phyloP scores from a whole-genome alignment of 2,329 filamentous ascomycete species.

The Emydomyces testavorans region DNA sequence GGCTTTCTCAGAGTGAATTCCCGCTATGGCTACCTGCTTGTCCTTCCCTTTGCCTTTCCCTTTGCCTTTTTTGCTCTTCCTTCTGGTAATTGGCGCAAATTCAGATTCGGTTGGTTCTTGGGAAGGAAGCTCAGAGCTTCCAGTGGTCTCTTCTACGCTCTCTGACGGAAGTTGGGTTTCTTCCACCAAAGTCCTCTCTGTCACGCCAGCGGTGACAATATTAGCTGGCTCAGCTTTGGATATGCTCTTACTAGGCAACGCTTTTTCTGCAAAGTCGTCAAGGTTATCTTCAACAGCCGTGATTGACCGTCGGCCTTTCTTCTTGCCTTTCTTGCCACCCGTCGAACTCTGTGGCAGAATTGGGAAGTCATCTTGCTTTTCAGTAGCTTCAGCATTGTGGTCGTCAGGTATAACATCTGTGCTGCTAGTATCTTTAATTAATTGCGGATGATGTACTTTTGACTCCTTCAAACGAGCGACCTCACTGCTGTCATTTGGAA shows the following conservation, averaged over 20 bases:
- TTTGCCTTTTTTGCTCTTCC: constrained; percentile 9
- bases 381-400: neutral
- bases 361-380: neutral
- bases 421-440: too few relatives aligned
- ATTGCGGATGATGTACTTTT: too few relatives aligned
- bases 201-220: neutral
- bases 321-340: constrained; percentile 25
- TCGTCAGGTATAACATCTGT: neutral
- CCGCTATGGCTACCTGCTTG: neutral
- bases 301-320: constrained; percentile 14
- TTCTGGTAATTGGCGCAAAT: constrained; percentile 5
- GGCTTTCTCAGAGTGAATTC: neutral
- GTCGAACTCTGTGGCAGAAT: constrained; percentile 16
- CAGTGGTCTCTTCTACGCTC: neutral
- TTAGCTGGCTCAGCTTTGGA: neutral
- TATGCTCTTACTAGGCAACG: neutral
- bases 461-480: too few relatives aligned
- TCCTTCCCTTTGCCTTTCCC: constrained; percentile 2
- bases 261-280: neutral
- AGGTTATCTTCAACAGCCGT: neutral
- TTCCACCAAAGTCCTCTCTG: neutral
- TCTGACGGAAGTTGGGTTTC: neutral
- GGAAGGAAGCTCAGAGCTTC: neutral
- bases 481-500: neutral
- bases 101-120: neutral